phyloP scores from a whole-genome alignment of 2,329 filamentous ascomycete species.

The Ophiostoma novo-ulmi region DNA sequence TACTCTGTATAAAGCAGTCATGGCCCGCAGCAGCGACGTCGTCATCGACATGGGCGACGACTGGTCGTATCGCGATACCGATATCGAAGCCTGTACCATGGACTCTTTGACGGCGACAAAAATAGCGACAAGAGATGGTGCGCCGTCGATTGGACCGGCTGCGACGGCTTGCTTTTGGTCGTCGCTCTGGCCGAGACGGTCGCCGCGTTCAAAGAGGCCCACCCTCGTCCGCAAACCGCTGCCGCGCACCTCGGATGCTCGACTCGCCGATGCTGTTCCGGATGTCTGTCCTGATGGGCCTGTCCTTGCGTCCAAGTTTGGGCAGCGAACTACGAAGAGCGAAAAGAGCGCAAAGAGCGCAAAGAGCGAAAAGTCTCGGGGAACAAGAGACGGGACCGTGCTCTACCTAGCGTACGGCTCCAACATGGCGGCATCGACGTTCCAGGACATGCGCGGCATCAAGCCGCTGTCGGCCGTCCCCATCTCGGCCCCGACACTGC shows the following conservation, averaged over 20 bases:
- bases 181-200: neutral
- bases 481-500: constrained; percentile 72
- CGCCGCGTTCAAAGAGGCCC: neutral
- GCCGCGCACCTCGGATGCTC: constrained; percentile 37
- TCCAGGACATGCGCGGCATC: constrained; percentile 72
- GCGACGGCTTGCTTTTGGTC: neutral
- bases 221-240: constrained; percentile 23
- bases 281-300: constrained; percentile 24
- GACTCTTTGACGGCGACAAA: neutral
- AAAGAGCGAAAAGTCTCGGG: too few relatives aligned
- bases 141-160: neutral
- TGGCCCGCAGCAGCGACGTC: constrained; percentile 8
- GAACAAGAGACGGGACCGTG: constrained; percentile 40
- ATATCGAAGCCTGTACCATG: neutral
- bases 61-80: neutral
- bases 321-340: neutral
- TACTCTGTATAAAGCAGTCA: neutral
- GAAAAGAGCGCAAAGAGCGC: neutral
- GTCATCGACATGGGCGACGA: constrained; percentile 19
- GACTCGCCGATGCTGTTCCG: constrained; percentile 35
- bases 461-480: constrained; percentile 74
- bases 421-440: constrained; percentile 76
- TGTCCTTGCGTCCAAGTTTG: neutral
- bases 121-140: neutral
- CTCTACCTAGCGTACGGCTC: constrained; percentile 89